These are phyloP conservation scores for Coniochaeta prunicola DNA, from an alignment of 2,329 filamentous ascomycete species.

Conservation along the genomic window DNA sequence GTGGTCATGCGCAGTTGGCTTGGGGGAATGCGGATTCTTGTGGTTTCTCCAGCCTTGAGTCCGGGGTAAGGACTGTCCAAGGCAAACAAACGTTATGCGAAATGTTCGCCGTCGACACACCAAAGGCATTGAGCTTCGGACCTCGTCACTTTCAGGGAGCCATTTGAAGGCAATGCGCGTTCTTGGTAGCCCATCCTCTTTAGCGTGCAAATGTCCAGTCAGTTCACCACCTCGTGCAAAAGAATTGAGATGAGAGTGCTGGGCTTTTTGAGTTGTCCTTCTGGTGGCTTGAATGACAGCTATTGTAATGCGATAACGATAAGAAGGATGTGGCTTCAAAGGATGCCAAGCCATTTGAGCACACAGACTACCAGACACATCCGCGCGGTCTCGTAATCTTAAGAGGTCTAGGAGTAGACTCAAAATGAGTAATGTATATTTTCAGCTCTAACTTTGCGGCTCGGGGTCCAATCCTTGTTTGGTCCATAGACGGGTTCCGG, in stretches of 20 bases:
- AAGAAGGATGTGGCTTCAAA: background rate
- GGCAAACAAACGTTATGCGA: background rate
- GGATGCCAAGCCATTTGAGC: background rate
- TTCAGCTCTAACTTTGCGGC: background rate
- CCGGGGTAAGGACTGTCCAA: background rate
- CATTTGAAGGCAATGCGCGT: background rate
- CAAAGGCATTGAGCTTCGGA: background rate
- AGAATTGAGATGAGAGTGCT: background rate
- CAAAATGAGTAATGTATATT: background rate
- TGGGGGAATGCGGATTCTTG: background rate
- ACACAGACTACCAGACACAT: too few species aligned
- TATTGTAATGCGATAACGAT: background rate
- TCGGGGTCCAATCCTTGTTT: background rate
- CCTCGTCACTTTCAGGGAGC: background rate
- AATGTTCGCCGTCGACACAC: background rate
- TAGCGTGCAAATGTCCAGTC: background rate
- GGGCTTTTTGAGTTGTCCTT: background rate
- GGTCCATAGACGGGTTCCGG: background rate
- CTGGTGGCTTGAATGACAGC: background rate
- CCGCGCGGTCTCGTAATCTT: too few species aligned
- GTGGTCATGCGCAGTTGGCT: background rate
- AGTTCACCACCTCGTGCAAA: background rate
- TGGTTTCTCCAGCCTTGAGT: background rate
- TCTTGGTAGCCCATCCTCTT: background rate
- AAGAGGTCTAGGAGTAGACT: too few species aligned